Evolutionary conservation across 108 stramenopile genomes (phyloP), one percentile per base, ranked within the genome.

Genomic region (Skeletonema marinoi): DNA sequence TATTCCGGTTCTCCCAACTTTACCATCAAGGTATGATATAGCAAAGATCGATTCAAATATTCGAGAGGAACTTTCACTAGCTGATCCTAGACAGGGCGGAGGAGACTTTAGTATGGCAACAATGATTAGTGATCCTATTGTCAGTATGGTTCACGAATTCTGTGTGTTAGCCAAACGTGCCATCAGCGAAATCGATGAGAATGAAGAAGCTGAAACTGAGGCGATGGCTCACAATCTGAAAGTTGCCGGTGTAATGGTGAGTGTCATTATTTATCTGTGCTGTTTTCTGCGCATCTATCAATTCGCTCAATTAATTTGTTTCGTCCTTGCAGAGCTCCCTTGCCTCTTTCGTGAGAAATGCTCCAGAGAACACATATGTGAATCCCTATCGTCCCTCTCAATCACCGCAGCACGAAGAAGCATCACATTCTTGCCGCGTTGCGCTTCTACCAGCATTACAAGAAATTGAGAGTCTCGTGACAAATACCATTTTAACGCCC

Each of bases 51-150:
- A 95, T 73, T 60, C 71, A 11, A 89, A 76, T 70, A 89, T 95
- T 75, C 89, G 92, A 7, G 87, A 92, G 62, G 94, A 95, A 74
- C 70, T 95, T 42, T 81, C 92, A 2, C 69, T 92, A 41, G 92
- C 94, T 0, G 94, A 95, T 79, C 92, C 92, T 4, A 82, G 90
- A 36, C 88, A 91, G 77, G 94, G 94, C 48, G 94, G 94, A 12
- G 94, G 94, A 3, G 94, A 95, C 42, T 75, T 93, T 31, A 76
- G 80, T 60, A 88, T 88, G 78, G 69, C 69, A 58, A 84, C 87
- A 14, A 95, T 95, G 94, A 87, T 95, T 35, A 86, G 92, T 56
- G 92, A 90, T 60, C 82, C 76, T 46, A 78, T 95, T 63, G 88
- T 90, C 6, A 65, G 73, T 3, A 89, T 93, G 92, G 74, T 93